Base-by-base conservation (phyloP, 1,139 yeast genomes). In the Yamadazyma dushanensis region DNA sequence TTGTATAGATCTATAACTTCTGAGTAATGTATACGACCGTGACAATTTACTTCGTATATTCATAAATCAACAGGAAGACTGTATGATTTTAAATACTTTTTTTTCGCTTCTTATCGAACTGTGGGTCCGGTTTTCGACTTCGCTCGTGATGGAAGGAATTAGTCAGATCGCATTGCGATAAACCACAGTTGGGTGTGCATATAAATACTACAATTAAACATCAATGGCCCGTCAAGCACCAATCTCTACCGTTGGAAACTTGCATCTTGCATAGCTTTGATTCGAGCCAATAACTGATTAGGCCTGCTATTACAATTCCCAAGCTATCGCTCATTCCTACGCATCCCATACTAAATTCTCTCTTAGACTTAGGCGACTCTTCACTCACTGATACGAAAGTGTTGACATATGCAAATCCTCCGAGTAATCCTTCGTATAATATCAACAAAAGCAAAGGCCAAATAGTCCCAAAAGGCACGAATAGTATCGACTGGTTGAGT, bases 301-400 rank as follows among this genome's bases (percentile, higher is more conserved):
- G 53, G 0, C 96, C 97, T 2, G 97, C 95, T 1, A 84, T 30
- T 4, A 88, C 85, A 20, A 90, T 79, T 0, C 97, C 97, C 16
- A 85, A 78, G 10, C 95, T 83, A 56, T 92, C 97, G 44, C 96
- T 87, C 41, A 90, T 78, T 0, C 96, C 89, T 1, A 89, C 96
- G n/a, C 95, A 78, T 1, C 97, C 97, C 76, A 92, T 76, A 5
- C 94, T 81, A 54, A 90, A 89, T 54, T 92, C 97, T 36, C 96
- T 69, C 39, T 79, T 76, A 1, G 62, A 49, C 11, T 63, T 55
- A 0, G 76, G 63, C 0, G 80, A 71, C 2, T 76, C 70, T 44
- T 88, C 95, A 31, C 85, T 73, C 0, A 89, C 92, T 11, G 79
- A 69, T 67, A 83, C 68, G 51, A 87, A 92, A 0, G 97, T 89